These are phyloP conservation scores for Gastrodia elata DNA, from an alignment of 106 monocot species.

Conservation along the genomic window DNA sequence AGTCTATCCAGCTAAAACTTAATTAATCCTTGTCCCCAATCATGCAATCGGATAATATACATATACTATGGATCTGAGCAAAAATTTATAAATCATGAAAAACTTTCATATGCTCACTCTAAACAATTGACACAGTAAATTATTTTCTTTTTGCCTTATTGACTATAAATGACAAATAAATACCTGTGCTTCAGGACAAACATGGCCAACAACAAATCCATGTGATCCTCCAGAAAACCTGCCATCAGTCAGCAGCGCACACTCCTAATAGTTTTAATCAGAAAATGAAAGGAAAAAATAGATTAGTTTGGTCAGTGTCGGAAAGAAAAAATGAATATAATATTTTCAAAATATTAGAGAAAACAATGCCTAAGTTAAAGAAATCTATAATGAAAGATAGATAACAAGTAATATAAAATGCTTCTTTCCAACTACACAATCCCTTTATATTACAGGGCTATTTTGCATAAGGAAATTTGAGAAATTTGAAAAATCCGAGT, in stretches of 20 bases:
- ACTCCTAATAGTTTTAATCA: constrained; percentile 36
- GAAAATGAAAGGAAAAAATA: background rate
- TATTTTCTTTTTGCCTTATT: background rate
- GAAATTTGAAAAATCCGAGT: too few relatives aligned
- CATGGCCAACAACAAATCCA: constrained; percentile 96
- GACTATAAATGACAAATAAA: background rate
- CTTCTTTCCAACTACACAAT: background rate
- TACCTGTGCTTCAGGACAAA: constrained; percentile 99
- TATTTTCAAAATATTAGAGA: background rate
- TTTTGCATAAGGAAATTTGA: too few relatives aligned
- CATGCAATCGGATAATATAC: too few relatives aligned
- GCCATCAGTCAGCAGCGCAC: constrained; percentile 90
- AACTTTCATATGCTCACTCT: background rate
- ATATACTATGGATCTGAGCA: too few relatives aligned
- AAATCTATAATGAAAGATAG: background rate
- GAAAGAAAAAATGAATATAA: background rate
- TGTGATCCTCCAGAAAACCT: constrained; percentile 99
- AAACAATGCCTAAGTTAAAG: background rate
- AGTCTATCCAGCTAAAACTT: too few relatives aligned
- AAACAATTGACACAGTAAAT: background rate
- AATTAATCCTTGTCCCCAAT: too few relatives aligned
- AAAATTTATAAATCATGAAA: too few relatives aligned
- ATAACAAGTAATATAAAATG: background rate
- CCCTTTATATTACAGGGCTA: too few relatives aligned
- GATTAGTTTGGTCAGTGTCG: background rate